Evolutionary conservation across 306 rosid species (phyloP).

Genomic region (Quercus agrifolia): DNA sequence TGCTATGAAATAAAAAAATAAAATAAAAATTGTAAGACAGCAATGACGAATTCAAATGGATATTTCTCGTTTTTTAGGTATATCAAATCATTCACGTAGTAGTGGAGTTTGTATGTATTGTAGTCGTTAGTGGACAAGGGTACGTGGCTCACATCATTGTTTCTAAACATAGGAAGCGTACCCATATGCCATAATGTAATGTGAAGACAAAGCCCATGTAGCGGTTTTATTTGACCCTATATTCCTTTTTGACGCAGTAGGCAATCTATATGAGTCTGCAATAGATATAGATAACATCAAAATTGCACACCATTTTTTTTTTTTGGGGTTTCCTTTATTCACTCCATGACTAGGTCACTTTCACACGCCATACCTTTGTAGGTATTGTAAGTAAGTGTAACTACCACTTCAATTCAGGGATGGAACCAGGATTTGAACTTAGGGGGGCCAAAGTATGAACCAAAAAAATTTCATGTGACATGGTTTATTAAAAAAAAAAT

Average conservation of each 20-base stretch:
- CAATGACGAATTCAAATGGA: background rate
- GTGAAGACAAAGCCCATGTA: conserved; percentile 26
- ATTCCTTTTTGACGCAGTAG: background rate
- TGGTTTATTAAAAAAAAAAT: too few relatives aligned
- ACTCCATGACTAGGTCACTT: background rate
- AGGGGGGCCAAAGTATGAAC: too few relatives aligned
- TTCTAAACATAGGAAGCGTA: conserved; percentile 28
- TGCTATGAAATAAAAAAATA: background rate
- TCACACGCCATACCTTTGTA: conserved; percentile 12
- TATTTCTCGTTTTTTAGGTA: background rate
- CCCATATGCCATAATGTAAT: conserved; percentile 28
- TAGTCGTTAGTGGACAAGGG: conserved; percentile 20
- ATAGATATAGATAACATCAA: background rate
- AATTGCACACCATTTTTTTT: background rate
- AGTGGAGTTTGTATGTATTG: conserved; percentile 13
- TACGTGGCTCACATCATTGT: conserved; percentile 41
- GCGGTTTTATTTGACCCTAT: conserved; percentile 25
- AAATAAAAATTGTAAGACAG: background rate
- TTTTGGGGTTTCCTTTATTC: background rate
- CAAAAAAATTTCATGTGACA: too few relatives aligned
- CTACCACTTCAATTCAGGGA: background rate
- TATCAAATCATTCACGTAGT: background rate
- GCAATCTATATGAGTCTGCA: background rate
- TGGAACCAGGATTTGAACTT: too few relatives aligned
- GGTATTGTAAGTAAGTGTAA: background rate